Conservation (phyloP, 2,329 filamentous ascomycete species). For the Cryphonectria radicalis region DNA sequence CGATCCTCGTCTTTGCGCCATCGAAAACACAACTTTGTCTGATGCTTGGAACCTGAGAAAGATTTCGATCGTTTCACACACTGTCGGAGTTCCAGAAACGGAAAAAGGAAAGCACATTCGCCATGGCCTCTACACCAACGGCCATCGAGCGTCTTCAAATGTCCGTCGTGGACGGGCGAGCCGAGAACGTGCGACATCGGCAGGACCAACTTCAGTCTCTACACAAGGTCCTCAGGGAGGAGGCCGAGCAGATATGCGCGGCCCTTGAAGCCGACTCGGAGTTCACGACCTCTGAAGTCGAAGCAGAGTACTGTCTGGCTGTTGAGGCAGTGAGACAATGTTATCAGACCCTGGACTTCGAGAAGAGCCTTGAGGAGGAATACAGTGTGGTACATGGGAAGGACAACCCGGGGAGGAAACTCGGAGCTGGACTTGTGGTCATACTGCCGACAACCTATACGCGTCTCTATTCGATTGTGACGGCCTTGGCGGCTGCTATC, state of each 20-base stretch:
- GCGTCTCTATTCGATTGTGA: conserved; percentile 39
- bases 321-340: conserved; percentile 38
- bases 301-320: conserved; percentile 38
- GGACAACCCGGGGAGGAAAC: conserved; percentile 33
- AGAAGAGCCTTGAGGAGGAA: conserved; percentile 36
- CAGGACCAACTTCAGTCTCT: conserved; percentile 45
- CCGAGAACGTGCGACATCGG: conserved; percentile 43
- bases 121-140: conserved; percentile 22
- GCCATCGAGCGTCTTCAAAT: conserved; percentile 38
- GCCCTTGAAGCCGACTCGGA: conserved; percentile 40
- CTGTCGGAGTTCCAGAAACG: not conserved
- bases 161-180: conserved; percentile 44
- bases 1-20: not conserved
- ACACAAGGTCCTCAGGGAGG: conserved; percentile 38
- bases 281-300: conserved; percentile 39
- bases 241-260: conserved; percentile 37
- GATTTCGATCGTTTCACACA: not conserved
- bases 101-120: not conserved
- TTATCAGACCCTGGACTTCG: conserved; percentile 37
- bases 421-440: conserved; percentile 37
- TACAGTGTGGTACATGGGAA: conserved; percentile 37
- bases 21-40: not conserved
- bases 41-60: not conserved
- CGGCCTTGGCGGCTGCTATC: conserved; percentile 41
- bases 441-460: conserved; percentile 39